phyloP scores from a whole-genome alignment of 1,139 yeast genomes.

The Sugiyamaella paludigena region DNA sequence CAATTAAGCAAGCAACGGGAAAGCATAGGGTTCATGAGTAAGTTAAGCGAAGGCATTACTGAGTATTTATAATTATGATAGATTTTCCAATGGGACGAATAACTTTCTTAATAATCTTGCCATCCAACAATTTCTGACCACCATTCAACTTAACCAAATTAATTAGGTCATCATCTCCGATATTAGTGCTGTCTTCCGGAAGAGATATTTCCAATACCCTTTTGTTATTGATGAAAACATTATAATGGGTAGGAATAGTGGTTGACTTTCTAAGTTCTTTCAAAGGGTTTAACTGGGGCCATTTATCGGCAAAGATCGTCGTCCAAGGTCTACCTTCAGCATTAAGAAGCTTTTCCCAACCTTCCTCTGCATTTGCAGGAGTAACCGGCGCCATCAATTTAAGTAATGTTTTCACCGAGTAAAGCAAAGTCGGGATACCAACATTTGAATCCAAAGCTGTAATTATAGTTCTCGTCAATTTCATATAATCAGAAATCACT shows the following conservation, averaged over 20 bases:
- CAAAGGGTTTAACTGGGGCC: constrained; percentile 28
- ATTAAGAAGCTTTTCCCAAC: constrained; percentile 56
- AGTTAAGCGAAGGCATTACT: no score
- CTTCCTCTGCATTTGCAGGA: constrained; percentile 81
- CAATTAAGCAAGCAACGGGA: no score
- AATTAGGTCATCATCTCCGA: constrained; percentile 39
- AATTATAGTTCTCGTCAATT: constrained; percentile 59
- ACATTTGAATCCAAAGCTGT: constrained; percentile 23
- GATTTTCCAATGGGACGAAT: constrained; percentile 25
- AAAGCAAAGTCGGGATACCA: constrained; percentile 38
- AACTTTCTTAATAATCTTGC: constrained; percentile 22
- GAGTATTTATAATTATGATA: background rate
- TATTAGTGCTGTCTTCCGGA: constrained; percentile 37
- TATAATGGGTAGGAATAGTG: constrained; percentile 9
- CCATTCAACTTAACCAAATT: constrained; percentile 21
- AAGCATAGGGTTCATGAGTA: no score
- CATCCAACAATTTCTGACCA: constrained; percentile 21
- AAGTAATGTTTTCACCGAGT: constrained; percentile 53
- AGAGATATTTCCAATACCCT: constrained; percentile 46
- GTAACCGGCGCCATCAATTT: constrained; percentile 67
- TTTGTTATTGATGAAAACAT: constrained; percentile 67
- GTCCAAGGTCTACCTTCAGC: constrained; percentile 42
- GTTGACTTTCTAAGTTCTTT: constrained; percentile 16
- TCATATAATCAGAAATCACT: constrained; percentile 86
- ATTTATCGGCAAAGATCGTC: constrained; percentile 48